Evolutionary conservation across 768 basidiomycete species (phyloP).

Genomic region (Daedalea quercina): DNA sequence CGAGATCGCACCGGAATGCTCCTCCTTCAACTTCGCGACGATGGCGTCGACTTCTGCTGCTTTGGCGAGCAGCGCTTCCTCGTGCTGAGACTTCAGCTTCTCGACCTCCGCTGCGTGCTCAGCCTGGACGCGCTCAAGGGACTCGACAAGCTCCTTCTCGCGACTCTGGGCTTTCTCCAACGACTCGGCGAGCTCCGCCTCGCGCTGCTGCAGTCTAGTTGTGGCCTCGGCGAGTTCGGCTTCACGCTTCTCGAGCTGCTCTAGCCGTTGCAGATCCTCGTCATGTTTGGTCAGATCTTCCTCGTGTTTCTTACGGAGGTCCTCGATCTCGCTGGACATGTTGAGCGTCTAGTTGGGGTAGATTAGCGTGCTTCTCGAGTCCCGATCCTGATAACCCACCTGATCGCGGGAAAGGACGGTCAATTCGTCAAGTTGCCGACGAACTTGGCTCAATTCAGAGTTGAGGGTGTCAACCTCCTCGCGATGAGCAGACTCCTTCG

Average conservation of each 20-base stretch:
- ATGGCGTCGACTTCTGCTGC: constrained; percentile 35
- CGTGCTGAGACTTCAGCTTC: constrained; percentile 38
- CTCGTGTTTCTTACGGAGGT: constrained; percentile 55
- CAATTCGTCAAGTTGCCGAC: constrained; percentile 78
- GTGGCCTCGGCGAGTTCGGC: constrained; percentile 42
- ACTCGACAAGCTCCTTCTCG: constrained; percentile 46
- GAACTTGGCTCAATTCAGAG: constrained; percentile 57
- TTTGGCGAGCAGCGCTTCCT: constrained; percentile 35
- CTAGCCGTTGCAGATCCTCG: constrained; percentile 30
- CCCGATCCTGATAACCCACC: constrained; percentile 32
- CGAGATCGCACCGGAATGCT: constrained; percentile 37
- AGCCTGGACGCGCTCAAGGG: constrained; percentile 43
- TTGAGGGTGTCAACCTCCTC: constrained; percentile 73
- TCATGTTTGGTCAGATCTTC: constrained; percentile 33
- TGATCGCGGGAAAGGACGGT: constrained; percentile 79
- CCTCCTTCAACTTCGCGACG: constrained; percentile 37
- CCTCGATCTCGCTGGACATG: constrained; percentile 83
- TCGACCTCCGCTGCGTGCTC: constrained; percentile 45
- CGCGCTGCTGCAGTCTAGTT: constrained; percentile 46
- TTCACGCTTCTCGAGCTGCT: constrained; percentile 51
- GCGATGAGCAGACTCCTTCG: constrained; percentile 88
- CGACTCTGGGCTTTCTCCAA: constrained; percentile 52
- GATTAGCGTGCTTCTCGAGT: background rate
- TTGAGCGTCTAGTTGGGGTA: constrained; percentile 53
- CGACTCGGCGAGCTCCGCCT: constrained; percentile 44